Conservation (phyloP, 495 filamentous ascomycete species). For the Mytilinidion resinicola region DNA sequence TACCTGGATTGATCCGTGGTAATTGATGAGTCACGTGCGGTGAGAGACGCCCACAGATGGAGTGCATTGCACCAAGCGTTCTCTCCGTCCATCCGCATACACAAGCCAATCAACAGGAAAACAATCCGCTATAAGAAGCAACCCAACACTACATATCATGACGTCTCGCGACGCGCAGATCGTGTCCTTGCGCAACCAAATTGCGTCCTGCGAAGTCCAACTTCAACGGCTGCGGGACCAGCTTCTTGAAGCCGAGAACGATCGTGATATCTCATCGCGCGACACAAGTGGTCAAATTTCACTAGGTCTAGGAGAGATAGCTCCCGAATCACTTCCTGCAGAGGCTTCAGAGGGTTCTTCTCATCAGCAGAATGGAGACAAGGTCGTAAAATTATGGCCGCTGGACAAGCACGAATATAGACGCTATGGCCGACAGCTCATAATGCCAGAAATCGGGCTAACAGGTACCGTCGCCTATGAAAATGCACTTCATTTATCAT, state of each 20-base stretch:
- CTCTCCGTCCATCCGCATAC: no score
- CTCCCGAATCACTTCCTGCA: conserved; percentile 22
- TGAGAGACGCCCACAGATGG: no score
- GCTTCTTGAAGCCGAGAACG: conserved; percentile 28
- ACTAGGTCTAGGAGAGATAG: conserved; percentile 21
- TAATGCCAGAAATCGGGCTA: conserved; percentile 77
- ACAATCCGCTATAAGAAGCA: no score
- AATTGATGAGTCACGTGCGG: no score
- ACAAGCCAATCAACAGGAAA: no score
- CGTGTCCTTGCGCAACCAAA: conserved; percentile 26
- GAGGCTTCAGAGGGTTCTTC: not conserved
- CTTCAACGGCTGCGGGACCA: conserved; percentile 27
- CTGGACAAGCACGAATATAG: conserved; percentile 63
- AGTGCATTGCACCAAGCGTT: no score
- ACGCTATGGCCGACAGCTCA: conserved; percentile 89
- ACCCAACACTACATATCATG: conserved; percentile 3
- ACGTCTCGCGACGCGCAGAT: conserved; percentile 9
- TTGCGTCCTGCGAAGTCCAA: conserved; percentile 29
- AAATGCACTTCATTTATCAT: no score
- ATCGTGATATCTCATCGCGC: conserved; percentile 16
- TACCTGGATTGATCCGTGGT: no score
- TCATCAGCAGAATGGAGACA: conserved; percentile 8
- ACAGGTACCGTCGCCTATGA: conserved; percentile 45
- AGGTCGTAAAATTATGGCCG: conserved; percentile 48
- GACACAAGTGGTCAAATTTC: conserved; percentile 25